Percentiles rank a stretch among this genome's conserved stretches.
These are phyloP conservation scores for Fusarium redolens DNA, from an alignment of 2,329 filamentous ascomycete species.

Conservation along the genomic window DNA sequence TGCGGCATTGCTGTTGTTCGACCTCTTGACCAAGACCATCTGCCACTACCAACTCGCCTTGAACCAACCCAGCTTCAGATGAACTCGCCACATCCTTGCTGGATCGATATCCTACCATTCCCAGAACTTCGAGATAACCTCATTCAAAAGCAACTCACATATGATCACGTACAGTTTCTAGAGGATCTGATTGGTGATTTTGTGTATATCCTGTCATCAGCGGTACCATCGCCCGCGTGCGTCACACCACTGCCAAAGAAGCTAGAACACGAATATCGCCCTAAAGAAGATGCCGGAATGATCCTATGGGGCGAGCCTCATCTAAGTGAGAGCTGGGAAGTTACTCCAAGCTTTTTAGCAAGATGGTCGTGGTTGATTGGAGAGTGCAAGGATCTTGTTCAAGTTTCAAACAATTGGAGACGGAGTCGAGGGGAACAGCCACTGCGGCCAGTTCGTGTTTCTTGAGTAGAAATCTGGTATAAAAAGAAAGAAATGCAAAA, in stretches of 20 bases:
- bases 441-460: not conserved
- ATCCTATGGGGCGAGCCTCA: slow-evolving; percentile 29
- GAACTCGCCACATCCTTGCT: slow-evolving; percentile 23
- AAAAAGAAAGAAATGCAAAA: not conserved
- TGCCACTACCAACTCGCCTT: slow-evolving; percentile 13
- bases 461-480: rapidly evolving
- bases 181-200: slow-evolving; percentile 13
- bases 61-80: slow-evolving; percentile 34
- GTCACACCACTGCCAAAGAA: not conserved
- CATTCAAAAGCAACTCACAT: slow-evolving; percentile 8
- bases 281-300: not conserved
- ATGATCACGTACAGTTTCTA: slow-evolving; percentile 23
- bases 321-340: slow-evolving; percentile 23
- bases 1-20: slow-evolving; percentile 6
- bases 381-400: slow-evolving; percentile 11
- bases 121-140: slow-evolving; percentile 30
- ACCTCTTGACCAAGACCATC: not conserved
- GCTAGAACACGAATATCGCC: not conserved
- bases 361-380: slow-evolving; percentile 21
- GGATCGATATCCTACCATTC: slow-evolving; percentile 29
- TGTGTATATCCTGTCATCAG: not conserved
- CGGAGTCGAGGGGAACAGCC: slow-evolving; percentile 3
- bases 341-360: not conserved
- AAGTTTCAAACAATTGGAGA: slow-evolving; percentile 13
- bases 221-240: not conserved